These are phyloP conservation scores for Parathielavia hyrcaniae DNA, from an alignment of 495 filamentous ascomycete species.

Conservation along the genomic window DNA sequence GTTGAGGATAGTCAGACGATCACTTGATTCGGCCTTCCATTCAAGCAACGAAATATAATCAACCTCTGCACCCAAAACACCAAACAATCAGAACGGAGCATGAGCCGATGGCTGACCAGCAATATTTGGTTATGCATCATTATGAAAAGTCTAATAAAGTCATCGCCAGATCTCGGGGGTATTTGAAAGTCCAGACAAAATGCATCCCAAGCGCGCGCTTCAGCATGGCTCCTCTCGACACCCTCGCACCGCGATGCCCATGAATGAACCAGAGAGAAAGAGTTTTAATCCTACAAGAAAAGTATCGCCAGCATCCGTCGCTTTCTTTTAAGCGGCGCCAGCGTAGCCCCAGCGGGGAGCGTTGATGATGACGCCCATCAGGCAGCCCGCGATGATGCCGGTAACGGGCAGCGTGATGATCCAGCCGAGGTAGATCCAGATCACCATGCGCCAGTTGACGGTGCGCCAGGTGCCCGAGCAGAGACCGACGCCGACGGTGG, in stretches of 20 bases:
- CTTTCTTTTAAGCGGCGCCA: too few species aligned
- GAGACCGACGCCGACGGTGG: slow-evolving; percentile 57
- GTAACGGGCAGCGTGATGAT: slow-evolving; percentile 53
- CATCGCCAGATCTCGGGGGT: neutral
- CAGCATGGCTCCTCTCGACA: too few species aligned
- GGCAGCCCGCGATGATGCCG: slow-evolving; percentile 50
- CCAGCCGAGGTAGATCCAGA: slow-evolving; percentile 53
- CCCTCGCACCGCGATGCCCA: too few species aligned
- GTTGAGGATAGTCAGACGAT: too few species aligned
- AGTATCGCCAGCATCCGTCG: too few species aligned
- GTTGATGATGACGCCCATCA: slow-evolving; percentile 56
- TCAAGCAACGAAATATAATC: too few species aligned
- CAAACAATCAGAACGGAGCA: neutral
- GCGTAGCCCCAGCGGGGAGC: slow-evolving; percentile 39
- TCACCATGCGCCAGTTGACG: slow-evolving; percentile 57
- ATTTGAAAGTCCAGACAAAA: neutral
- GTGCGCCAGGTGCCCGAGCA: slow-evolving; percentile 52
- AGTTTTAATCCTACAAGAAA: too few species aligned
- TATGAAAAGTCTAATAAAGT: neutral
- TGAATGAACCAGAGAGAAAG: too few species aligned
- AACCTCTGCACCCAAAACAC: neutral
- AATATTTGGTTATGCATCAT: neutral
- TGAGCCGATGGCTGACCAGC: too few species aligned
- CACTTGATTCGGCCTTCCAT: too few species aligned
- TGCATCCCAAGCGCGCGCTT: neutral